Base-by-base conservation (phyloP, 768 basidiomycete genomes). In the Boletus eberwhitei region DNA sequence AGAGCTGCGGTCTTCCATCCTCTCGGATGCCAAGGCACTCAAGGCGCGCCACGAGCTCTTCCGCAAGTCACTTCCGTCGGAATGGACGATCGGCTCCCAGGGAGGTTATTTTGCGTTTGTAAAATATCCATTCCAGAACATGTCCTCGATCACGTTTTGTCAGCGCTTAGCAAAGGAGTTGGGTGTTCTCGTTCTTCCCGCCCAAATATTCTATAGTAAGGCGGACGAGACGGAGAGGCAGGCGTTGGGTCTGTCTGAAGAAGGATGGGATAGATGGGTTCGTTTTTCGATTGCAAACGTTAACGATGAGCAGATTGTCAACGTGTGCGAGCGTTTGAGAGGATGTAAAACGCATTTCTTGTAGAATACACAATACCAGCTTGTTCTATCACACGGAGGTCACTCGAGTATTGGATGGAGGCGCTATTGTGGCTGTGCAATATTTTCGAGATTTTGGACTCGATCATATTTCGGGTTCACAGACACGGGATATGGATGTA, bases 21-120 rank as follows among this genome's bases (percentile, higher is more conserved):
- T 61, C 6, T 68, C 66, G 6, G 82, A 77, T 4, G 80, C 84
- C n/a, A 56, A 56, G 8, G 76, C 74, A 3, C 73, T 92, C 21
- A 63, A 70, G 22, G 62, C 68, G 16, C 79, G 89, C 5, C 86
- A 87, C 48, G 59, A 52, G 13, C 70, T 88, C 6, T 93, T 93
- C 73, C 67, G 68, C 36, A 60, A 64, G 21, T 54, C 59, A 1
- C 66, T 93, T 17, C 80, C 81, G 0, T 21, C 60, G 3, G 72
- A 73, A 5, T 93, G 90, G 91, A 68, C 62, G 19, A 75, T 90
- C 24, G 82, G 79, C 6, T 77, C 82, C 0, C 80, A 80, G 37
- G 89, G 88, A 0, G 91, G 82, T 0, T 93, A 86, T 69, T 94
- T 82, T 60, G 88, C 88, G 5, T 95, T 87, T 63, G 87, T 92